A percentile compares a stretch with the other conserved stretches of the same genome.
phyloP scores from a whole-genome alignment of 75 land plant genomes.

The Ceratopteris richardii region DNA sequence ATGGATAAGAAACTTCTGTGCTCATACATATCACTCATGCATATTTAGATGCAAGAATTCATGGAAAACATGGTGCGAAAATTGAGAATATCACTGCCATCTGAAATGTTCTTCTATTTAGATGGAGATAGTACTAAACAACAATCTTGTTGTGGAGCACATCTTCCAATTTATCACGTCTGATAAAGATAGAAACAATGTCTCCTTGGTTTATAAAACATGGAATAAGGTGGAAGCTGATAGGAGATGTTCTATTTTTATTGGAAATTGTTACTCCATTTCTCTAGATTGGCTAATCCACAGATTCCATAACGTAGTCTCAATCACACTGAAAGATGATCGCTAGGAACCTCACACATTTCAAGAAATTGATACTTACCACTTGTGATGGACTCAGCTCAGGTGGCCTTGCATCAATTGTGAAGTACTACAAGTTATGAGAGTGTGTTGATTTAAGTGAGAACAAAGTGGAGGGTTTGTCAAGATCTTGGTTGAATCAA shows the following conservation, averaged over 20 bases:
- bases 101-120: too few species aligned
- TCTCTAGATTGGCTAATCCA: slow-evolving; percentile 28
- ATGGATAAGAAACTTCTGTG: too few species aligned
- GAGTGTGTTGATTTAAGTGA: too few species aligned
- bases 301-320: slow-evolving; percentile 34
- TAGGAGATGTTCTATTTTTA: slow-evolving; percentile 32
- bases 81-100: too few species aligned
- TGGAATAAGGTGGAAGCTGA: slow-evolving; percentile 47
- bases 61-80: too few species aligned
- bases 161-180: slow-evolving; percentile 34
- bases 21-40: too few species aligned
- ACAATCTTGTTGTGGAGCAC: slow-evolving; percentile 47
- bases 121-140: too few species aligned
- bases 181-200: slow-evolving; percentile 41
- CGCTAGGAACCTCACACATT: slow-evolving; percentile 24
- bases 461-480: too few species aligned
- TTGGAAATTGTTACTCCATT: slow-evolving; percentile 53
- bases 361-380: slow-evolving; percentile 25
- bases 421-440: slow-evolving; percentile 51
- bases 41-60: too few species aligned
- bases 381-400: slow-evolving; percentile 58
- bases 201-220: slow-evolving; percentile 54
- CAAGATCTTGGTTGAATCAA: slow-evolving; percentile 44
- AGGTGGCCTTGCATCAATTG: slow-evolving; percentile 43
- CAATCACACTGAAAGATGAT: slow-evolving; percentile 42